A percentile compares a stretch with the other conserved stretches of the same genome.
Evolutionary conservation across 1,284 basidiomycete genomes (phyloP).

Genomic region (Lentinula novae-zelandiae): DNA sequence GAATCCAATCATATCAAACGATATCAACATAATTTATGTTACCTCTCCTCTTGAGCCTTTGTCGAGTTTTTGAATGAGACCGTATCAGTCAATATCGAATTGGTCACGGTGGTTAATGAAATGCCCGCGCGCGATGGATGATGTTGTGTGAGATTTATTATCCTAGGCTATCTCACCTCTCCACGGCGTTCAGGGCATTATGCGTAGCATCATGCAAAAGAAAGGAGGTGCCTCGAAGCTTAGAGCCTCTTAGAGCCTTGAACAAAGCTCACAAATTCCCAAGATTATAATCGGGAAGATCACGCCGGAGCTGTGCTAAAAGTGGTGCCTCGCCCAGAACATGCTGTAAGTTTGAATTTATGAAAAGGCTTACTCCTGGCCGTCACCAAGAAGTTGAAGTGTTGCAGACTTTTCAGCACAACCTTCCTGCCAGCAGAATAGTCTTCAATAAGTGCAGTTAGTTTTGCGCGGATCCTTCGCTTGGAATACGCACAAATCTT

Average conservation of each 20-base stretch:
- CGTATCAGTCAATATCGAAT: neutral
- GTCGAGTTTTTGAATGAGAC: neutral
- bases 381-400: neutral
- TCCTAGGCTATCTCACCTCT: too few species aligned
- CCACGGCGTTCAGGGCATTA: too few species aligned
- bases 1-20: too few species aligned
- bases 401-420: neutral
- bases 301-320: neutral
- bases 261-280: neutral
- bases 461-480: conserved; percentile 1
- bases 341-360: neutral
- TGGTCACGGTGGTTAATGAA: neutral
- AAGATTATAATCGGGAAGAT: neutral
- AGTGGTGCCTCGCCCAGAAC: neutral
- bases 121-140: too few species aligned
- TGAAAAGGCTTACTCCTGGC: neutral
- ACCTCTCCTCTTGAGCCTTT: neutral
- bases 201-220: too few species aligned
- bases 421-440: neutral
- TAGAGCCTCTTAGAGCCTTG: neutral
- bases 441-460: neutral
- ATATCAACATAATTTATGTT: neutral
- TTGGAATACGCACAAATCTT: neutral
- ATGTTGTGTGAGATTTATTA: too few species aligned
- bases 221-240: too few species aligned